Base-by-base conservation (phyloP, 257 asterid species). In the Primulina eburnea region DNA sequence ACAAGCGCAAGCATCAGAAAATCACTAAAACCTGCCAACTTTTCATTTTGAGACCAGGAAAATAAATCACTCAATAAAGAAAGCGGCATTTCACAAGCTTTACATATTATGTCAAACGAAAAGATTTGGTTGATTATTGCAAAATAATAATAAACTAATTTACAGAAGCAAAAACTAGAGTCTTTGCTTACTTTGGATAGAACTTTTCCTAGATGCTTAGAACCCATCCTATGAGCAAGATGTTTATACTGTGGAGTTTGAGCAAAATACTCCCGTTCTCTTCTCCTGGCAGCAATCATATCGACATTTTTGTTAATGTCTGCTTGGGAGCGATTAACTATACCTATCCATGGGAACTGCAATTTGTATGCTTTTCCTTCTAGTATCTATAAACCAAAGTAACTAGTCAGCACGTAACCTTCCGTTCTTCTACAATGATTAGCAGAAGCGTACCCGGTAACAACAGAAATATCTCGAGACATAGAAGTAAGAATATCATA, bases 321-420 rank as follows among this genome's bases (percentile, higher is more conserved):
- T 56, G 84, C 87, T 79, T 87, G 96, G 69, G 96, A 89, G 60
- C 96, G 94, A 82, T 89, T 89, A 65, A 89, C 96, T 74, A 89
- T 88, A 83, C 96, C 96, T 67, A 89, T 83, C 96, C 96, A 89
- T 58, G 94, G 96, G 75, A 84, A 87, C 84, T 89, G 96, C 80
- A 89, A 83, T 83, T 78, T 87, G 80, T 85, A 89, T 17, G 94
- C 64, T 74, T 53, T 82, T 77, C 96, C 96, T 77, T 89, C 96
- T 84, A 89, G 71, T 62, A 89, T 85, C 96, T 89, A 64, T 29
- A 67, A 35, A 64, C n/a, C 77, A 21, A 38, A 67, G 21, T 40
- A 55, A 47, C 38, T 6, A 75, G 69, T 62, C 59, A 66, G 20
- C 2, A 69, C 53, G 40, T 60, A 65, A 43, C 60, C 33, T 58